phyloP scores from a whole-genome alignment of 176 grass and related monocot genomes.

The Cenchrus purpureus region DNA sequence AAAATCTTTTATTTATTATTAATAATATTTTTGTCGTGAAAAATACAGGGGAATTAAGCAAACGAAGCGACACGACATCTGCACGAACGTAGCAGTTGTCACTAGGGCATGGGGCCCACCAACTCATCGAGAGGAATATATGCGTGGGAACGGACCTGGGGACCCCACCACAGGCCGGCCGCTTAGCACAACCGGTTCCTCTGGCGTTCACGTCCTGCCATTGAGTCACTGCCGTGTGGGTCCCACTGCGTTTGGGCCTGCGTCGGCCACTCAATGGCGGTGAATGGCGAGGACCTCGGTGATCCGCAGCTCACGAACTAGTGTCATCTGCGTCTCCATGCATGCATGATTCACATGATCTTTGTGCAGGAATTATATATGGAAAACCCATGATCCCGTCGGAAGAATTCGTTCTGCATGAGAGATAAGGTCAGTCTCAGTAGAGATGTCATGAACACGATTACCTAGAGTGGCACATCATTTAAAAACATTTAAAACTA shows the following conservation, averaged over 20 bases:
- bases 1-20: neutral
- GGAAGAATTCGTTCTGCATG: neutral
- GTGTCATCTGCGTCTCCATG: too few species aligned
- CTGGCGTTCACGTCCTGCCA: too few species aligned
- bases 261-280: too few species aligned
- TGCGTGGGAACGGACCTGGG: neutral
- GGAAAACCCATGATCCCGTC: neutral
- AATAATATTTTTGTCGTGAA: neutral
- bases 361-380: neutral
- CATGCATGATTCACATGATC: neutral
- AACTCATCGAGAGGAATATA: conserved; percentile 20
- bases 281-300: too few species aligned
- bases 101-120: conserved; percentile 8
- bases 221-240: too few species aligned
- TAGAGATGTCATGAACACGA: too few species aligned
- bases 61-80: conserved; percentile 7
- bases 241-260: too few species aligned
- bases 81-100: conserved; percentile 25
- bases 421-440: too few species aligned
- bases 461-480: too few species aligned
- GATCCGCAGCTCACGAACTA: too few species aligned
- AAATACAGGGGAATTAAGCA: neutral
- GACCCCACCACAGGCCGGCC: neutral
- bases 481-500: too few species aligned
- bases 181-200: too few species aligned